Conservation (phyloP, 371 early-diverging fungal genomes). For the Zancudomyces culisetae region DNA sequence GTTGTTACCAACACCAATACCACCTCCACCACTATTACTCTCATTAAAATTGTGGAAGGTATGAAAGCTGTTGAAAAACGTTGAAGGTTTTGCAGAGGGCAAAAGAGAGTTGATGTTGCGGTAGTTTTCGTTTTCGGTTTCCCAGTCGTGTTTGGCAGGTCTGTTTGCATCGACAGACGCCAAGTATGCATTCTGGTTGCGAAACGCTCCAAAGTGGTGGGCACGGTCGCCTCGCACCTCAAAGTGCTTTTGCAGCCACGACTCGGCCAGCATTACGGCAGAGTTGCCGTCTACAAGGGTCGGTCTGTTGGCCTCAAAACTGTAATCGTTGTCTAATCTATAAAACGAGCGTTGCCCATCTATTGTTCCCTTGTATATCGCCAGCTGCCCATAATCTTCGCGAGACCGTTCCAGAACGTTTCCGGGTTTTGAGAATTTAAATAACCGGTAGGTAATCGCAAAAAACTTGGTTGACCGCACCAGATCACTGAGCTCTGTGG, state of each 20-base stretch:
- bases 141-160: constrained; percentile 19
- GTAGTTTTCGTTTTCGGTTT: constrained; percentile 12
- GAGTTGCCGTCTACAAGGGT: constrained; percentile 24
- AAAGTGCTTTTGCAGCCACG: constrained; percentile 23
- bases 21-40: not conserved
- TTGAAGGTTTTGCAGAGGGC: not conserved
- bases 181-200: too few relatives aligned
- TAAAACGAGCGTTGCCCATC: constrained; percentile 17
- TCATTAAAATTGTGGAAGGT: not conserved
- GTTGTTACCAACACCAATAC: too few relatives aligned
- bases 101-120: not conserved
- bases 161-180: constrained; percentile 1
- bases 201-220: constrained; percentile 20
- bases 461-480: constrained; percentile 25
- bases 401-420: constrained; percentile 19
- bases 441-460: constrained; percentile 26
- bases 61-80: not conserved
- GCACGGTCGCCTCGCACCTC: constrained; percentile 23
- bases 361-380: constrained; percentile 23
- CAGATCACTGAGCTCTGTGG: constrained; percentile 22
- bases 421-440: constrained; percentile 22
- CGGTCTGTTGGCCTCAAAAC: constrained; percentile 19
- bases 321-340: constrained; percentile 17
- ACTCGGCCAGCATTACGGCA: constrained; percentile 20
- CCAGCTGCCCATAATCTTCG: constrained; percentile 27